Evolutionary conservation across 208 protist genomes (phyloP), one percentile per base, ranked within the genome.

Genomic region (Jaenimonas drosophilae): DNA sequence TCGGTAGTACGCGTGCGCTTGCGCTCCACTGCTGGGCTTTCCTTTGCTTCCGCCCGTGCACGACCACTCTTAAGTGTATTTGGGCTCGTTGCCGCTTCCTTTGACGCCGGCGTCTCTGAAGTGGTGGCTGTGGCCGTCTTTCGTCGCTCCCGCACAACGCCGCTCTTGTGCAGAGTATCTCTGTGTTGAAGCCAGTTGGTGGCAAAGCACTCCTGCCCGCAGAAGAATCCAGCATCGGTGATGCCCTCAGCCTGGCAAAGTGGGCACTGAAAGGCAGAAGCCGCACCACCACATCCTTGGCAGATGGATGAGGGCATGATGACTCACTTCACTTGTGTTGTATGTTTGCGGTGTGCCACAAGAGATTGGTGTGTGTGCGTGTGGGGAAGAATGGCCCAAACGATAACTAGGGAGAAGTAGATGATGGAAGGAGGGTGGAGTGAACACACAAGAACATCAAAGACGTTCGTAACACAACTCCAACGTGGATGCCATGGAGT

Each of bases 121-220:
- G 11, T 29, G 6, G 11, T 0, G 24, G 31, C 34, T 20, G 53
- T 12, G 27, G 45, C 7, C 14, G 20, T 6, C 37, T 42, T 42
- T 14, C 30, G 30, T 14, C 14, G 30, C 37, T 42, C 16, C 37
- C 74, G 56, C 45, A 85, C 79, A 5, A 83, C 65, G 40, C 70
- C 75, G 14, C 66, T 71, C 50, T 71, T 76, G 54, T 93, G 84
- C 14, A 73, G 54, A 16, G 70, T 70, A 34, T 76, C 51, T 23
- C 84, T 79, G 59, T 93, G 84, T 26, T 53, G 36, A 2, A 83
- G 40, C 80, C 84, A 93, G 49, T 88, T 70, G 40, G 58, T 54
- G 7, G 80, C 81, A 43, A 93, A 93, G 54, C 84, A 93, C 45
- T 66, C 54, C 58, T 93, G 84, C 2, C 57, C 48, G 54, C 84